These are phyloP conservation scores for Metschnikowia picachoensis DNA, from an alignment of 805 yeast species.

Conservation along the genomic window DNA sequence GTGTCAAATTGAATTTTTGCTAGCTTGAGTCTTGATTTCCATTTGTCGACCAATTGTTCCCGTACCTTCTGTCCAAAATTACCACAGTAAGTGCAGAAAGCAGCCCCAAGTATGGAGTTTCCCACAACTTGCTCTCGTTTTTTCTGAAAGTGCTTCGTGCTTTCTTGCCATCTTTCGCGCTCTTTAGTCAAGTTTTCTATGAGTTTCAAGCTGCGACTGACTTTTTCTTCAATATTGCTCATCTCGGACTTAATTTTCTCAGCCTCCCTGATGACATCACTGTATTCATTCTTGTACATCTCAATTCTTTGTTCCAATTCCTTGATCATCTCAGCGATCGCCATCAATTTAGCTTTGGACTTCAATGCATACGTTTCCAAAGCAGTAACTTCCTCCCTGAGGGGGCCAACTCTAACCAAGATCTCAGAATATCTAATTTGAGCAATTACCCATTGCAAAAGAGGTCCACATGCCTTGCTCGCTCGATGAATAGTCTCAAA, in stretches of 20 bases:
- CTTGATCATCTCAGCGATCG: constrained; percentile 74
- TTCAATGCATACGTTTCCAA: constrained; percentile 60
- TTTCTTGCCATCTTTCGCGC: constrained; percentile 67
- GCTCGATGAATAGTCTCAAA: constrained; percentile 80
- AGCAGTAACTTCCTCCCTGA: constrained; percentile 56
- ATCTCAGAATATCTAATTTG: constrained; percentile 76
- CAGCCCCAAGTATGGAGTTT: constrained; percentile 59
- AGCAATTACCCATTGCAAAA: constrained; percentile 84
- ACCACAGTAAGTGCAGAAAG: constrained; percentile 61
- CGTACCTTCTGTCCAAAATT: constrained; percentile 48
- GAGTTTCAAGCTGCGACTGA: constrained; percentile 57
- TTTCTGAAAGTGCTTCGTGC: constrained; percentile 47
- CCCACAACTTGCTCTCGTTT: constrained; percentile 55
- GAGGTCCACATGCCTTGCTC: constrained; percentile 92
- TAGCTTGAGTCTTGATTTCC: constrained; percentile 34
- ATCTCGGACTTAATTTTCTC: constrained; percentile 74
- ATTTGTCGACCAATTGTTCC: constrained; percentile 24
- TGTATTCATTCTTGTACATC: constrained; percentile 61
- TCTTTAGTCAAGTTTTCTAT: constrained; percentile 64
- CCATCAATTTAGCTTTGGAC: constrained; percentile 65
- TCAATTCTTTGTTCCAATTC: constrained; percentile 73
- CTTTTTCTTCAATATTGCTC: constrained; percentile 54
- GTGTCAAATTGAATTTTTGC: constrained; percentile 39
- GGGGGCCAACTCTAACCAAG: constrained; percentile 68
- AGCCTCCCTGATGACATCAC: constrained; percentile 69